Conservation (phyloP, 768 basidiomycete genomes). For the Amyloporia xantha region DNA sequence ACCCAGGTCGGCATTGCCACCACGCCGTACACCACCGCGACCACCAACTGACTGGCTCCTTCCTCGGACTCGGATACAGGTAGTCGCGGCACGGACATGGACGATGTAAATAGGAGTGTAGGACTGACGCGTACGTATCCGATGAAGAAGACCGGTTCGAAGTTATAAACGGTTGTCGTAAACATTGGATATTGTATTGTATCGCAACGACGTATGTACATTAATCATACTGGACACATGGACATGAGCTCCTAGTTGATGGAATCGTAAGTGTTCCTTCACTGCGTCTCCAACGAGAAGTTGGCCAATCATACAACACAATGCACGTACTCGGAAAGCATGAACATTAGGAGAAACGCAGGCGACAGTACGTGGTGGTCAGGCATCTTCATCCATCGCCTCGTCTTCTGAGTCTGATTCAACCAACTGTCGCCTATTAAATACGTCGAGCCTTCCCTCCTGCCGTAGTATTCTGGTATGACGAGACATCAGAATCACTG, state of each 20-base stretch:
- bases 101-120: not conserved
- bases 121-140: not conserved
- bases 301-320: no score
- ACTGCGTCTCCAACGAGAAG: no score
- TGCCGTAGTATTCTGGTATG: conserved; percentile 46
- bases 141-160: not conserved
- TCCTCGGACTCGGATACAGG: not conserved
- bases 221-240: no score
- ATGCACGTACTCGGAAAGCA: no score
- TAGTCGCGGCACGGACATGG: not conserved
- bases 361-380: no score
- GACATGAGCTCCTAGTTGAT: no score
- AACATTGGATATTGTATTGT: not conserved
- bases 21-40: conserved; percentile 27
- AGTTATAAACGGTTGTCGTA: not conserved
- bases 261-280: no score
- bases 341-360: no score
- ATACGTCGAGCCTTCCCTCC: conserved; percentile 55
- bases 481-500: no score
- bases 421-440: conserved; percentile 38
- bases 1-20: conserved; percentile 28
- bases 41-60: conserved; percentile 21
- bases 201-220: no score
- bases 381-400: no score
- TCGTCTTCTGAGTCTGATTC: no score